Percentiles rank a stretch among this genome's conserved stretches.
Conservation (phyloP, 2,329 filamentous ascomycete genomes). For the Colletotrichum noveboracense region DNA sequence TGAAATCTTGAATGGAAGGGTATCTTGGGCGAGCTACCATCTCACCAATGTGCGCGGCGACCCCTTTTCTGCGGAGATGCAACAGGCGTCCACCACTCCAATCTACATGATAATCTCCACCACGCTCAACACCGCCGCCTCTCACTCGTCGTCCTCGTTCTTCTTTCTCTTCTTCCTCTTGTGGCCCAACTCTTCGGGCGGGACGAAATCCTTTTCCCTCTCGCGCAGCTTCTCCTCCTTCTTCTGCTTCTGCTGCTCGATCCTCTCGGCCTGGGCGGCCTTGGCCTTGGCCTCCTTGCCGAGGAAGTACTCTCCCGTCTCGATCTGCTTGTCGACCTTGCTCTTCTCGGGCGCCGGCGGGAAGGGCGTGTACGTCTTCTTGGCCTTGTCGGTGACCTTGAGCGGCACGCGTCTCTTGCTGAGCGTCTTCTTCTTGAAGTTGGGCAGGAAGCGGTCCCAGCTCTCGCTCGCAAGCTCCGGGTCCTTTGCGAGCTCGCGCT, state of each 20-base stretch:
- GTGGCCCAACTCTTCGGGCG: slow-evolving; percentile 76
- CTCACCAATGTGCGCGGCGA: slow-evolving; percentile 7
- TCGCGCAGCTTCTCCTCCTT: slow-evolving; percentile 88
- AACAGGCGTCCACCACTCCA: neutral
- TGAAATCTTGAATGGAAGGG: slow-evolving; percentile 21
- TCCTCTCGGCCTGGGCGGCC: slow-evolving; percentile 76
- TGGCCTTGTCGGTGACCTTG: slow-evolving; percentile 90
- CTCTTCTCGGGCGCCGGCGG: slow-evolving; percentile 97
- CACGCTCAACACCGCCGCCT: neutral
- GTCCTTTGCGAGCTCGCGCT: slow-evolving; percentile 88
- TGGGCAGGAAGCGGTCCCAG: slow-evolving; percentile 95
- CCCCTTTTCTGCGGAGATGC: neutral
- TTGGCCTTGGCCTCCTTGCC: slow-evolving; percentile 92
- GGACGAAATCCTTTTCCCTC: slow-evolving; percentile 83
- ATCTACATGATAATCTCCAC: neutral
- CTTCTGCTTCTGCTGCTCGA: slow-evolving; percentile 85
- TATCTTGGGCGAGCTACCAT: slow-evolving; percentile 18
- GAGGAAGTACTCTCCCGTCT: slow-evolving; percentile 96
- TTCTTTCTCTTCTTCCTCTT: slow-evolving; percentile 72
- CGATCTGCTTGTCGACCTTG: slow-evolving; percentile 98
- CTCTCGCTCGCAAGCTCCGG: slow-evolving; percentile 85
- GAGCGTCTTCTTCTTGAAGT: slow-evolving; percentile 94
- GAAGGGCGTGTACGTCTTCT: slow-evolving; percentile 97
- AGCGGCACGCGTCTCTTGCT: slow-evolving; percentile 82
- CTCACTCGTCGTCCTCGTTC: slow-evolving; percentile 34